phyloP scores from a whole-genome alignment of 1,284 basidiomycete genomes.

The Microbotryum silenes-acaulis region DNA sequence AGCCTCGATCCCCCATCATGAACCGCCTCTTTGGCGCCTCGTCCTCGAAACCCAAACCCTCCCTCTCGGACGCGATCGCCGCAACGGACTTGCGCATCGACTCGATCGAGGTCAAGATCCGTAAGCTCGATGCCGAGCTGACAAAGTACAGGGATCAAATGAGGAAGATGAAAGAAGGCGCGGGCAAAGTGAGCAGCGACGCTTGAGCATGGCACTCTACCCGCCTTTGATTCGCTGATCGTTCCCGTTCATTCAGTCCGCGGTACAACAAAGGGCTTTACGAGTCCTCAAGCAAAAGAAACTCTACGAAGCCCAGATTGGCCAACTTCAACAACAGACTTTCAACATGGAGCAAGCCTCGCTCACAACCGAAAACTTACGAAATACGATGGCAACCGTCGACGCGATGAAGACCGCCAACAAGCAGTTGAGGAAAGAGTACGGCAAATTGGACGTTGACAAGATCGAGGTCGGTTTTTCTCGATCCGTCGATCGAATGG shows the following conservation, averaged over 20 bases:
- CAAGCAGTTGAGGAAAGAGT: slow-evolving; percentile 94
- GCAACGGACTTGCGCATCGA: slow-evolving; percentile 86
- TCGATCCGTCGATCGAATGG: neutral
- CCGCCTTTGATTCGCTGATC: neutral
- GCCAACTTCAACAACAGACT: slow-evolving; percentile 85
- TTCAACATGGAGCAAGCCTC: slow-evolving; percentile 99
- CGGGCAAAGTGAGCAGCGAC: slow-evolving; percentile 68
- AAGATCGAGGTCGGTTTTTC: slow-evolving; percentile 77
- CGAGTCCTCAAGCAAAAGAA: slow-evolving; percentile 67
- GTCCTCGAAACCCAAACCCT: slow-evolving; percentile 57
- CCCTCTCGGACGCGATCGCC: slow-evolving; percentile 80
- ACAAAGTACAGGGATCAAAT: slow-evolving; percentile 91
- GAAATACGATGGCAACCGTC: slow-evolving; percentile 99
- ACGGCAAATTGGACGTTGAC: slow-evolving; percentile 94
- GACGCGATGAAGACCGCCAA: slow-evolving; percentile 97
- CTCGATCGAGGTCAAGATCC: slow-evolving; percentile 91
- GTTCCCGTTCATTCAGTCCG: slow-evolving; percentile 50
- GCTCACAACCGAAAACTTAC: slow-evolving; percentile 90
- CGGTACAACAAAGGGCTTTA: slow-evolving; percentile 65
- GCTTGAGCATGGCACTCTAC: neutral
- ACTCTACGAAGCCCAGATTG: slow-evolving; percentile 89
- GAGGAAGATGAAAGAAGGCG: slow-evolving; percentile 84
- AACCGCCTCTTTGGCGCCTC: slow-evolving; percentile 44
- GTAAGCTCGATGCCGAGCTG: slow-evolving; percentile 92
- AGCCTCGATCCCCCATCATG: slow-evolving; percentile 33